Base-by-base conservation (phyloP, 345 rosid species). In the Acer negundo region DNA sequence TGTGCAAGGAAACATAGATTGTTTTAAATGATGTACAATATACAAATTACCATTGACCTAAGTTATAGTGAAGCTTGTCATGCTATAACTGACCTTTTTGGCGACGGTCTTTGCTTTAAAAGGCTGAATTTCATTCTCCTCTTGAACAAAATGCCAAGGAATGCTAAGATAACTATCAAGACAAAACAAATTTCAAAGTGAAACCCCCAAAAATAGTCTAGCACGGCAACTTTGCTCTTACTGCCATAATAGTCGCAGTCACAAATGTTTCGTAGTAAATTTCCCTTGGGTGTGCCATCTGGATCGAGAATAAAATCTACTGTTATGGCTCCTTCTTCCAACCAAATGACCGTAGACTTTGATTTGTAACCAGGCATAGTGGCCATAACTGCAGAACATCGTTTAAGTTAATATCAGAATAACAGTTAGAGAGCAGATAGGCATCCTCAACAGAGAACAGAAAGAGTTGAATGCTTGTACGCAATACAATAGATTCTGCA, bases 241-340 rank as follows among this genome's bases (percentile, higher is more conserved):
- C 79, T 35, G 9, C 77, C 66, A 61, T 81, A 74, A 61, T 81
- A 74, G 84, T 70, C 66, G 74, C 94, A 91, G 70, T 87, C 84
- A 67, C 84, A 87, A 9, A 40, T 59, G 78, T 92, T 87, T 75
- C 62, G 72, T 55, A 80, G 79, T 73, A 65, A 44, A 11, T 55
- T 83, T 70, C 69, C 90, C n/a, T 59, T 64, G 2, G 74, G 11
- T 44, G 77, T 35, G 76, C 74, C 80, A 56, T 89, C 91, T 15
- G 97, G 95, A 69, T 91, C 93, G 20, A 96, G 97, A 82, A 94
- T 86, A 64, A 96, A 96, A 84, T 94, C 97, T 31, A 88, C 69
- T 4, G 80, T 85, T 63, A 79, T 87, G 11, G 94, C 93, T 47
- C 79, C 82, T 62, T 89, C 93, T 73, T 90, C 97, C 78, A 91